These are phyloP conservation scores for Xylariaceae sp. DNA, from an alignment of 2,329 filamentous ascomycete genomes.

Conservation along the genomic window DNA sequence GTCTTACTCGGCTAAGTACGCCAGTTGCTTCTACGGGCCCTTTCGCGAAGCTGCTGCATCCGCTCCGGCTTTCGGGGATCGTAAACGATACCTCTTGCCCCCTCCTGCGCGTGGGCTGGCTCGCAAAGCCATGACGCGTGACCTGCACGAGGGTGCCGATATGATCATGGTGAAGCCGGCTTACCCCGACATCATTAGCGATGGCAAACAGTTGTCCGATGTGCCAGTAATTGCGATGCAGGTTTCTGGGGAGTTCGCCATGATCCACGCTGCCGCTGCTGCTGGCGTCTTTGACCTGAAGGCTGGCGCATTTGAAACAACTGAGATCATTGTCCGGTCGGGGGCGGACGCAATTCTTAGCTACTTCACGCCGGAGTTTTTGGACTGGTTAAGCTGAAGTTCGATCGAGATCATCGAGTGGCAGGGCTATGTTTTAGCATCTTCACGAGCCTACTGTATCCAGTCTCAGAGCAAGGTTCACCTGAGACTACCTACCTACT, in stretches of 20 bases:
- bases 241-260: slow-evolving; percentile 92
- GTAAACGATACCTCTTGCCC: slow-evolving; percentile 92
- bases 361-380: slow-evolving; percentile 84
- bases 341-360: slow-evolving; percentile 88
- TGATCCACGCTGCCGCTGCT: slow-evolving; percentile 94
- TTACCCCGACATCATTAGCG: slow-evolving; percentile 94
- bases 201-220: slow-evolving; percentile 90
- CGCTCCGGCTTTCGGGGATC: slow-evolving; percentile 83
- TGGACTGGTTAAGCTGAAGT: slow-evolving; percentile 52
- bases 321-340: slow-evolving; percentile 85
- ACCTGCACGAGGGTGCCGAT: slow-evolving; percentile 92
- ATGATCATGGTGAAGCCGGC: slow-evolving; percentile 99
- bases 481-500: no score
- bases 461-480: no score
- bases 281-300: slow-evolving; percentile 94
- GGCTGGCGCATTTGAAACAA: slow-evolving; percentile 89
- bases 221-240: slow-evolving; percentile 93
- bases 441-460: no score
- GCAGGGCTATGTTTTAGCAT: no score
- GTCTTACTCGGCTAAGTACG: slow-evolving; percentile 98
- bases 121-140: slow-evolving; percentile 82
- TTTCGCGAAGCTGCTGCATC: slow-evolving; percentile 98
- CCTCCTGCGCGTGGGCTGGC: slow-evolving; percentile 87
- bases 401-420: no score
- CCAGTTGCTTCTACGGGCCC: slow-evolving; percentile 89